Conservation (phyloP, 768 basidiomycete species). For the Podaxis mareebaensis region DNA sequence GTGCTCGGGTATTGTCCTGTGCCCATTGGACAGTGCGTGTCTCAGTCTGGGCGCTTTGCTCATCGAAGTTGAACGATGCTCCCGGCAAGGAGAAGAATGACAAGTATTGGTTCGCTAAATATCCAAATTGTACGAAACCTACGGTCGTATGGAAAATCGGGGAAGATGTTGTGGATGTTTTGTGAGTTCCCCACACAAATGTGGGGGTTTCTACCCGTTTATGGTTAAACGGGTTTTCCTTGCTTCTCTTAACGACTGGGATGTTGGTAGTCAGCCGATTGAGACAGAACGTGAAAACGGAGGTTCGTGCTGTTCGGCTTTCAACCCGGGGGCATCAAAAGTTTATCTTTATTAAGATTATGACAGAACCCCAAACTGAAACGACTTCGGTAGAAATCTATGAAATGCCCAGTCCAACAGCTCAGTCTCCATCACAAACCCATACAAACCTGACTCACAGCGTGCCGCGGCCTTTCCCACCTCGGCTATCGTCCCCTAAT, state of each 20-base stretch:
- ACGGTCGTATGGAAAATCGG: background rate
- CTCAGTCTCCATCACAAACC: background rate
- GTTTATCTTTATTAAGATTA: background rate
- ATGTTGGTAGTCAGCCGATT: background rate
- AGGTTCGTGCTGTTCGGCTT: background rate
- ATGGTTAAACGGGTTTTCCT: background rate
- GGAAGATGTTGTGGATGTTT: background rate
- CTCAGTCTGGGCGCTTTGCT: background rate
- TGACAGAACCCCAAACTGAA: background rate
- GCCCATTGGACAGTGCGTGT: background rate
- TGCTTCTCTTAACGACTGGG: background rate
- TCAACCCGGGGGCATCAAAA: background rate
- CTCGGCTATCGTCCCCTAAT: background rate
- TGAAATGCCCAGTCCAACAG: background rate
- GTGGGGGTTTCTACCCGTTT: background rate
- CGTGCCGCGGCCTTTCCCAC: background rate
- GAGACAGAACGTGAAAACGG: background rate
- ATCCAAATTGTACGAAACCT: background rate
- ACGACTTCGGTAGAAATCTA: background rate
- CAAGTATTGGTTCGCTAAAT: background rate
- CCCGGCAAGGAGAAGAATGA: background rate
- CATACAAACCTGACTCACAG: background rate
- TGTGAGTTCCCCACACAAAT: background rate
- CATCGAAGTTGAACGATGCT: background rate
- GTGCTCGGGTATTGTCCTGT: slow-evolving; percentile 1